A percentile compares a stretch with the other conserved stretches of the same genome.
Conservation (phyloP, 176 grass and related monocot genomes). For the Ampelocalamus luodianensis region DNA sequence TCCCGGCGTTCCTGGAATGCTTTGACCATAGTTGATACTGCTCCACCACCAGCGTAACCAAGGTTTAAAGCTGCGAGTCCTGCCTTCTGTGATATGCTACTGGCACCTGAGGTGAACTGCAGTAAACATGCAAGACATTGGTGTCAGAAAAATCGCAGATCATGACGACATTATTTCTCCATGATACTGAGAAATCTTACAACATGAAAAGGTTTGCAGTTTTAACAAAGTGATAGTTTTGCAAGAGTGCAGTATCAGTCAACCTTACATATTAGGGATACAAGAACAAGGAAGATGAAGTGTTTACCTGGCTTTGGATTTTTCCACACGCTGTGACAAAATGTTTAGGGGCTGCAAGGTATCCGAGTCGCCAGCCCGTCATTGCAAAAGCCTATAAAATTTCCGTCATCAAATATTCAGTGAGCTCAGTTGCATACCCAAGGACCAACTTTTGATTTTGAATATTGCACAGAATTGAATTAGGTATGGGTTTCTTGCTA, state of each 20-base stretch:
- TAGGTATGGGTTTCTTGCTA: slow-evolving; percentile 8
- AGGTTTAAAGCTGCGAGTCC: slow-evolving; percentile 80
- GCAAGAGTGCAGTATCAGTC: not conserved
- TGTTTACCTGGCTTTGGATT: slow-evolving; percentile 71
- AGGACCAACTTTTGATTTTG: slow-evolving; percentile 9
- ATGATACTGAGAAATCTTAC: not conserved
- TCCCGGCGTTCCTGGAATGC: slow-evolving; percentile 76
- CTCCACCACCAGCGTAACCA: slow-evolving; percentile 83
- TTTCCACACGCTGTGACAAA: slow-evolving; percentile 67
- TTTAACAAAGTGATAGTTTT: not conserved
- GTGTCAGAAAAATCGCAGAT: not conserved
- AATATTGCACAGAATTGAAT: not conserved
- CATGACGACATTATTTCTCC: not conserved
- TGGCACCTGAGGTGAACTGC: slow-evolving; percentile 78
- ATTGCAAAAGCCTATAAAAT: slow-evolving; percentile 68
- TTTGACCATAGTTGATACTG: slow-evolving; percentile 79
- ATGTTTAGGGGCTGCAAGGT: slow-evolving; percentile 73
- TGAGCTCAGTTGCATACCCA: not conserved
- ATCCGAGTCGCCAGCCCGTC: slow-evolving; percentile 75
- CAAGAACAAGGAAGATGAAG: slow-evolving; percentile 12
- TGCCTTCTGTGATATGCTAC: slow-evolving; percentile 96
- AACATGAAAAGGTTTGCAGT: not conserved
- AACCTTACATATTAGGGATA: slow-evolving; percentile 5
- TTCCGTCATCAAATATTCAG: slow-evolving; percentile 6
- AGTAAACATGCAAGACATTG: slow-evolving; percentile 10